phyloP scores from a whole-genome alignment of 768 basidiomycete genomes.

The Tricholoma sp. region DNA sequence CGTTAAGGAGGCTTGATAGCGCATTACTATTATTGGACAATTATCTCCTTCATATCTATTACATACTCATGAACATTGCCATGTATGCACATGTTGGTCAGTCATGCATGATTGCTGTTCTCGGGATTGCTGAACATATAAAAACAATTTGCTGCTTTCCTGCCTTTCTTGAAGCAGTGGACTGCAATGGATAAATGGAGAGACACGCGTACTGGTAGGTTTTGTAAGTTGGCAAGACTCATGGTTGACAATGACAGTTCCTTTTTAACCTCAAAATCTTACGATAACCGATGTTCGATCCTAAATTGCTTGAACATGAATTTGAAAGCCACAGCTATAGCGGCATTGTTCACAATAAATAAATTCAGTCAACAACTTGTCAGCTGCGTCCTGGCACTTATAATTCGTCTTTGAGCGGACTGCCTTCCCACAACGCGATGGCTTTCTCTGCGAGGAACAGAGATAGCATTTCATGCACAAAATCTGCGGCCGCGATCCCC shows the following conservation, averaged over 20 bases:
- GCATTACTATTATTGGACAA: not conserved
- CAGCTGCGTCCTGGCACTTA: not conserved
- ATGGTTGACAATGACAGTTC: too few relatives aligned
- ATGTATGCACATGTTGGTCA: not conserved
- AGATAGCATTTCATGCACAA: constrained; percentile 65
- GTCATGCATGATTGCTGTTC: not conserved
- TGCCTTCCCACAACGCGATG: constrained; percentile 10
- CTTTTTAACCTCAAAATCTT: too few relatives aligned
- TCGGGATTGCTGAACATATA: too few relatives aligned
- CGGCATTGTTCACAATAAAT: not conserved
- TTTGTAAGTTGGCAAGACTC: too few relatives aligned
- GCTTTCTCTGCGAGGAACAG: constrained; percentile 47
- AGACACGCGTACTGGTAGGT: too few relatives aligned
- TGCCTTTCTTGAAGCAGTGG: too few relatives aligned
- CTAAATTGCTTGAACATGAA: not conserved
- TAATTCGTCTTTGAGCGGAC: constrained; percentile 7
- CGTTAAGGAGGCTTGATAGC: constrained; percentile 16
- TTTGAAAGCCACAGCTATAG: not conserved
- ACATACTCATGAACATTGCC: not conserved
- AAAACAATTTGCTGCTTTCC: too few relatives aligned
- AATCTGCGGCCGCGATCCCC: constrained; percentile 60
- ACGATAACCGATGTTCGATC: not conserved
- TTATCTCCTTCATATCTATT: not conserved
- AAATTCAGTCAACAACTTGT: not conserved
- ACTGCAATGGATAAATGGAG: too few relatives aligned